Conservation (phyloP, 768 basidiomycete genomes). For the Leccinum longicurvipes region DNA sequence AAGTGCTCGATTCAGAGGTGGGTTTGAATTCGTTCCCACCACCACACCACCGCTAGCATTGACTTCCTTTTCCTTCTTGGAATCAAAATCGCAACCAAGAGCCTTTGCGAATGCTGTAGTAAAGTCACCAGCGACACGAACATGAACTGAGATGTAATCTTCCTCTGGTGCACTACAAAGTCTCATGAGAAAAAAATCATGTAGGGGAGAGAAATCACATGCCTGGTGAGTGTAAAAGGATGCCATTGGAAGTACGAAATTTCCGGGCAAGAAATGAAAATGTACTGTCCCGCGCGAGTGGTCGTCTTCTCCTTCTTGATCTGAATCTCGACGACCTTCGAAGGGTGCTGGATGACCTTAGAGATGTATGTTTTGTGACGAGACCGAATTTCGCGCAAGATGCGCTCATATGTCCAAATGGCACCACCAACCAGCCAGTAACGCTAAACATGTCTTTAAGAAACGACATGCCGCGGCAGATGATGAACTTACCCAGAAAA, state of each 20-base stretch:
- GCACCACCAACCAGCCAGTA: constrained; percentile 88
- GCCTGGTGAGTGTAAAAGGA: constrained; percentile 92
- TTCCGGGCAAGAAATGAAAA: constrained; percentile 89
- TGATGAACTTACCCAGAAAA: constrained; percentile 79
- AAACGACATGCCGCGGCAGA: not conserved
- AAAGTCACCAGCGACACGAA: constrained; percentile 91
- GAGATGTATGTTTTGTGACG: constrained; percentile 90
- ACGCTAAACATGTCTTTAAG: constrained; percentile 44
- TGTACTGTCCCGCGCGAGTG: constrained; percentile 85
- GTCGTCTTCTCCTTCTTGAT: constrained; percentile 95
- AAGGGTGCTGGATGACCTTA: constrained; percentile 94
- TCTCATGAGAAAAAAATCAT: not conserved
- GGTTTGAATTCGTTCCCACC: constrained; percentile 53
- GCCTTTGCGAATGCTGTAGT: constrained; percentile 77
- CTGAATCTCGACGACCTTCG: constrained; percentile 90
- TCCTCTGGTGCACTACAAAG: constrained; percentile 80
- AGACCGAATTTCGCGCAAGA: constrained; percentile 88
- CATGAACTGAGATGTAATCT: constrained; percentile 91
- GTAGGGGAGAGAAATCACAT: not conserved
- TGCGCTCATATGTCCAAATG: constrained; percentile 83
- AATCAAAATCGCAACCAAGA: constrained; percentile 79
- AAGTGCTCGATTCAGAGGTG: constrained; percentile 66
- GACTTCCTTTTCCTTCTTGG: constrained; percentile 46
- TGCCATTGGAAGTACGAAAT: constrained; percentile 97
- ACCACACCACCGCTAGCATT: constrained; percentile 52